Evolutionary conservation across 208 protist species (phyloP), one percentile per base, ranked within the genome.

Genomic region (Wallacemonas sp.): DNA sequence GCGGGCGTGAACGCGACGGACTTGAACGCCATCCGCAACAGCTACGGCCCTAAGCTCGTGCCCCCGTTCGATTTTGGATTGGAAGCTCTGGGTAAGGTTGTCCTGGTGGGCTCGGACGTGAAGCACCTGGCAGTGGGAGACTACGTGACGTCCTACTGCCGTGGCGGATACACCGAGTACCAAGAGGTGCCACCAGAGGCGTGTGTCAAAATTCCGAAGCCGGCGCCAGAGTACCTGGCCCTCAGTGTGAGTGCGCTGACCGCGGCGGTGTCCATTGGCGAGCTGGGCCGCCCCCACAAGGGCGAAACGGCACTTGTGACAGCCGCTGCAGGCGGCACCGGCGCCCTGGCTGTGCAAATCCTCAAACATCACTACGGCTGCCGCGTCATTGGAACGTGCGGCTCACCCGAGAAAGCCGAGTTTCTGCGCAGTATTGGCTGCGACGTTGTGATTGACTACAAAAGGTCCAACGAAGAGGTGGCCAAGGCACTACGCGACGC

Each of bases 371-470:
- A 83, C 45, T 77, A 80, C 59, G 64, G 69, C 16, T 81, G 70
- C 61, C 67, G 74, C 25, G 82, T 93, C 33, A 75, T 85, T 33
- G 82, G 87, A 7, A 93, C 82, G 31, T 91, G 82, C 81, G 62
- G 69, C 32, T 68, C 63, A 3, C 36, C 64, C 16, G 73, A 84
- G 44, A 91, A 91, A 54, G 78, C 48, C 8, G 68, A 68, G 29
- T 88, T 82, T 39, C 61, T 91, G 4, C 49, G 44, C 33, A 71
- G 63, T 20, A 73, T 91, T 39, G 78, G 82, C 20, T 80, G 69
- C 33, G 84, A 89, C 32, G 33, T 70, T 5, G 74, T 74, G 23
- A 83, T 91, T 38, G 63, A 85, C 68, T 86, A 86, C 70, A 83
- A 71, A 23, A 65, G 50, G 20, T 33, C 61, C 18, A 54, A 61